Conservation (phyloP, 192 early-diverging fungal genomes). For the Linnemannia hyalina region DNA sequence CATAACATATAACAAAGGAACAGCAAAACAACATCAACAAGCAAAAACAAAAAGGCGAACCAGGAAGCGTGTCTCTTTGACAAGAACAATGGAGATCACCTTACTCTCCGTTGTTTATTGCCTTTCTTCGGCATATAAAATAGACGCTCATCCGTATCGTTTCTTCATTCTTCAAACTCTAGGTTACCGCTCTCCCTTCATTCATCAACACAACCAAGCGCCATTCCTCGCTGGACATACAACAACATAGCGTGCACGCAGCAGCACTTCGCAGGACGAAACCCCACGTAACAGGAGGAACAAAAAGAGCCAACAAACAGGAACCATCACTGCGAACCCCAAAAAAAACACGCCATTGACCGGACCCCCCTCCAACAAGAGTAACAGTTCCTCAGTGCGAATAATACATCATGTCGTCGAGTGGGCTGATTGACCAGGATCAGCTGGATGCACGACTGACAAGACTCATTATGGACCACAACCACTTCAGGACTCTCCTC, state of each 20-base stretch:
- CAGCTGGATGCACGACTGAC: slow-evolving; percentile 40
- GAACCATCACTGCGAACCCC: not conserved
- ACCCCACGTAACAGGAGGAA: too few relatives aligned
- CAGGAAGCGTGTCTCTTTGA: not conserved
- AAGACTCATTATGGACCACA: slow-evolving; percentile 39
- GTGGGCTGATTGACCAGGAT: slow-evolving; percentile 39
- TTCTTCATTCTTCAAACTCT: too few relatives aligned
- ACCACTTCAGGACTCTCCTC: slow-evolving; percentile 33
- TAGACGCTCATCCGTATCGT: too few relatives aligned
- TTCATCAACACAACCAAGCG: too few relatives aligned
- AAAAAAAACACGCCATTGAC: not conserved
- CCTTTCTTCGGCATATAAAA: too few relatives aligned
- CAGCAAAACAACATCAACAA: not conserved
- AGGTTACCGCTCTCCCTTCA: too few relatives aligned
- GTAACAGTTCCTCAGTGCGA: not conserved
- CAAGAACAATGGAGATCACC: not conserved
- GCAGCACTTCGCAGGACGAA: too few relatives aligned
- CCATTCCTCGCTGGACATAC: too few relatives aligned
- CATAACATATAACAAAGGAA: not conserved
- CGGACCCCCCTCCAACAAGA: not conserved
- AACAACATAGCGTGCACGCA: too few relatives aligned
- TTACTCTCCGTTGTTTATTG: not conserved
- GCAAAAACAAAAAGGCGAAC: not conserved
- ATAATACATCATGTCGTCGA: not conserved
- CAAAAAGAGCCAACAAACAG: not conserved